Conservation (phyloP, 2,329 filamentous ascomycete species). For the Keithomyces neogunnii region DNA sequence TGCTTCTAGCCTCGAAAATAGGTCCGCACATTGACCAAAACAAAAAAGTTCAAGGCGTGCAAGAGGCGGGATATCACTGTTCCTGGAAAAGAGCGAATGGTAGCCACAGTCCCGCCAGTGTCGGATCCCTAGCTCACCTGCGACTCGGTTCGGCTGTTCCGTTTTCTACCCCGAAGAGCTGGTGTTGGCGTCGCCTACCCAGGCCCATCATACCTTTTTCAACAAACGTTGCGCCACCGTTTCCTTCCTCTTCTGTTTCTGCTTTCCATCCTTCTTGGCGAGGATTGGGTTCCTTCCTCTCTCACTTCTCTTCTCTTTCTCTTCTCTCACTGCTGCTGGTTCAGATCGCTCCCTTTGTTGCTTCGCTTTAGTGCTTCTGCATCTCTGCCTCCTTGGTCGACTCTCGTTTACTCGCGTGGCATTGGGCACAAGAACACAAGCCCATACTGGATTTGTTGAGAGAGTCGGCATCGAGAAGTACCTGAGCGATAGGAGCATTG, state of each 20-base stretch:
- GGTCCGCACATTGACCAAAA: background rate
- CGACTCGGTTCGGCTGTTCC: background rate
- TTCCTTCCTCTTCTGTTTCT: constrained; percentile 9
- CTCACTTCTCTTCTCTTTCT: constrained; percentile 6
- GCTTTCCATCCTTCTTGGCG: constrained; percentile 11
- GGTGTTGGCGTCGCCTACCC: background rate
- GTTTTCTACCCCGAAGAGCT: background rate
- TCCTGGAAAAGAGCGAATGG: background rate
- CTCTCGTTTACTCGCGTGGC: background rate
- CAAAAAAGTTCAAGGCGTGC: background rate
- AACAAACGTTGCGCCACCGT: background rate
- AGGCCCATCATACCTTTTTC: background rate
- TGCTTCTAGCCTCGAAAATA: background rate
- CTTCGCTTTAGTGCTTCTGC: background rate
- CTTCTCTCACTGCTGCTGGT: constrained; percentile 40
- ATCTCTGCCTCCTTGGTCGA: background rate
- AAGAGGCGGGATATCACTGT: background rate
- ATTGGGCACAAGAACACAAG: background rate
- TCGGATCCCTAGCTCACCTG: constrained; percentile 1
- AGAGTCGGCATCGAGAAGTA: background rate
- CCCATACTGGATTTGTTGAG: background rate
- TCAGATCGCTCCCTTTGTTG: constrained; percentile 36
- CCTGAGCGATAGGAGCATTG: background rate
- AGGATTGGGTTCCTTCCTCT: constrained; percentile 7
- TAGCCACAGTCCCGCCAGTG: constrained; percentile 1